phyloP scores from a whole-genome alignment of 352 stramenopile genomes.

The Discostella stelligera region DNA sequence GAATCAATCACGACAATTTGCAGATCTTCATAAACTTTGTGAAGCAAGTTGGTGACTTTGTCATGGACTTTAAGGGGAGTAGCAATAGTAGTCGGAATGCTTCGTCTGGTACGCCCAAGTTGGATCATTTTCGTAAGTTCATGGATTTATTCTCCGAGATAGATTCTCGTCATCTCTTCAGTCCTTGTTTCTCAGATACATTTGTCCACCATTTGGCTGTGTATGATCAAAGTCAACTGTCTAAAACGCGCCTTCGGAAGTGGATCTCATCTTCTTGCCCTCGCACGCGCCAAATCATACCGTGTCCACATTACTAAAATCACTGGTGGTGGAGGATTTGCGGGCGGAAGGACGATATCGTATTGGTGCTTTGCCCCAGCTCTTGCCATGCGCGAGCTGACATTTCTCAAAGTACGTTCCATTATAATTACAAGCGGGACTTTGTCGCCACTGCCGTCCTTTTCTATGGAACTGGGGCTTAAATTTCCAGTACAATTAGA shows the following conservation, averaged over 20 bases:
- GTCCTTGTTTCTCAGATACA: neutral
- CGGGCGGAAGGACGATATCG: conserved; percentile 86
- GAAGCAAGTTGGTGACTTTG: conserved; percentile 64
- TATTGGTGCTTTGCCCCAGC: conserved; percentile 99
- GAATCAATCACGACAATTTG: conserved; percentile 57
- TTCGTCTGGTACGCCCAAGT: conserved; percentile 52
- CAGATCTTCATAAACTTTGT: conserved; percentile 70
- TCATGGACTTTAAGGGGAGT: conserved; percentile 67
- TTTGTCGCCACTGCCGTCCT: conserved; percentile 94
- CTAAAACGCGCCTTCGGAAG: conserved; percentile 30
- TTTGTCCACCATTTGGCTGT: neutral
- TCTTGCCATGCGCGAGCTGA: conserved; percentile 94
- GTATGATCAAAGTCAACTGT: conserved; percentile 22
- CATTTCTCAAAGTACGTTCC: conserved; percentile 85
- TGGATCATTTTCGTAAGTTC: conserved; percentile 71
- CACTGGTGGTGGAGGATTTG: conserved; percentile 40
- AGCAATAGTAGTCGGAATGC: conserved; percentile 12
- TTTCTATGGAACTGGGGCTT: conserved; percentile 94
- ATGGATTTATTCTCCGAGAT: neutral
- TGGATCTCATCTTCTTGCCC: conserved; percentile 31
- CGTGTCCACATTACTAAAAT: conserved; percentile 46
- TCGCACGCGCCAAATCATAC: conserved; percentile 51
- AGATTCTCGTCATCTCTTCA: neutral
- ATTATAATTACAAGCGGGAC: conserved; percentile 94
- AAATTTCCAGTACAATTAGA: conserved; percentile 94